These are phyloP conservation scores for Alternaria gaisen DNA, from an alignment of 2,329 filamentous ascomycete species.

Conservation along the genomic window DNA sequence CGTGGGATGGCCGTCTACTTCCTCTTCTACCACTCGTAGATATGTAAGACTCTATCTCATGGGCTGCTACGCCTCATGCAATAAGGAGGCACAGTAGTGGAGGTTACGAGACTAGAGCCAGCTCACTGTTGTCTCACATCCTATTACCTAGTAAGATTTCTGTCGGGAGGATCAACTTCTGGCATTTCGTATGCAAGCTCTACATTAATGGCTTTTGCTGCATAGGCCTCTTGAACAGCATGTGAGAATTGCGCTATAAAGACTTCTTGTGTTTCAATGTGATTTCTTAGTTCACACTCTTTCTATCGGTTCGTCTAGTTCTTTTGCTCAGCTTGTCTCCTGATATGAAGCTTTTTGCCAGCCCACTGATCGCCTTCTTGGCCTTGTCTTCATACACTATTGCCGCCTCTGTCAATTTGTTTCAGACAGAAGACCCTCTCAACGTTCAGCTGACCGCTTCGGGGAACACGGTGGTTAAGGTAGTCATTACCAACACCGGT, in stretches of 20 bases:
- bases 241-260: background rate
- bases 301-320: background rate
- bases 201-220: background rate
- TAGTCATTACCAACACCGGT: constrained; percentile 64
- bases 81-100: too few relatives aligned
- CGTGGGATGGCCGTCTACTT: too few relatives aligned
- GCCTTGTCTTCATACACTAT: background rate
- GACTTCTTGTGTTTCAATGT: background rate
- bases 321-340: background rate
- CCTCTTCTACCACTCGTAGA: too few relatives aligned
- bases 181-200: background rate
- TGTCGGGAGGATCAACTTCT: rapidly evolving
- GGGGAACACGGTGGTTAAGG: constrained; percentile 64
- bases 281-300: background rate
- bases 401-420: background rate
- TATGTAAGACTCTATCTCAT: too few relatives aligned
- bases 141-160: rapidly evolving
- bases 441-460: constrained; percentile 56
- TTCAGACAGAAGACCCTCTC: constrained; percentile 16
- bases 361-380: background rate
- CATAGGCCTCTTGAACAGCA: background rate
- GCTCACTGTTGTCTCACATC: too few relatives aligned
- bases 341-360: background rate
- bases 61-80: too few relatives aligned
- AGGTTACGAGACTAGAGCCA: too few relatives aligned